A percentile compares a stretch with the other conserved stretches of the same genome.
Conservation (phyloP, 2,329 filamentous ascomycete species). For the Esteya vermicola region DNA sequence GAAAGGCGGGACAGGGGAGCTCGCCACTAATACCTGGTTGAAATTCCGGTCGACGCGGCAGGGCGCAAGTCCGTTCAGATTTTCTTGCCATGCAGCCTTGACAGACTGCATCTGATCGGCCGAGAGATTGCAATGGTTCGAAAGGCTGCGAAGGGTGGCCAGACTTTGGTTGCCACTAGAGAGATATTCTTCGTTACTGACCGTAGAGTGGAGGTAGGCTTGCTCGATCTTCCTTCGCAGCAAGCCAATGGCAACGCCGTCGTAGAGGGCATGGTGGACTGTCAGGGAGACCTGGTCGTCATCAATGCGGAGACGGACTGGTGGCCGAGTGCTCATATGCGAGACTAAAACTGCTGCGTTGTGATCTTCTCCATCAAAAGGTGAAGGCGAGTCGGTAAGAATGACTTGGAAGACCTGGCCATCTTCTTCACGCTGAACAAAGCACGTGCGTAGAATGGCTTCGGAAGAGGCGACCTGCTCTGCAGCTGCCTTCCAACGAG, state of each 20-base stretch:
- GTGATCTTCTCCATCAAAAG: background rate
- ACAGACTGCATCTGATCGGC: background rate
- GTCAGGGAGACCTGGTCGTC: conserved; percentile 7
- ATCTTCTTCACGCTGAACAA: conserved; percentile 10
- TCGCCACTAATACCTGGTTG: too few species aligned
- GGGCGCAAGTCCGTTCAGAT: background rate
- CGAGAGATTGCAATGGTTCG: background rate
- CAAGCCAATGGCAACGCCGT: conserved; percentile 9
- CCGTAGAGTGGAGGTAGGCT: conserved; percentile 1
- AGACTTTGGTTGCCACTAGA: background rate
- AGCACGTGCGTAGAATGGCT: conserved; percentile 11
- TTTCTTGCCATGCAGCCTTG: background rate
- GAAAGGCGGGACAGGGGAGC: too few species aligned
- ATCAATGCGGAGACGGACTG: background rate
- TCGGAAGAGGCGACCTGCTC: conserved; percentile 8
- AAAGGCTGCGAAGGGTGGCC: background rate
- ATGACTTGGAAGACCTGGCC: conserved; percentile 12
- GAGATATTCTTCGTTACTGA: too few species aligned
- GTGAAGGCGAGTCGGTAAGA: conserved; percentile 3
- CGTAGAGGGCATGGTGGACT: conserved; percentile 13
- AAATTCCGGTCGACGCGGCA: background rate
- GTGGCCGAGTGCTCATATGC: background rate
- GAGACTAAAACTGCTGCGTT: background rate
- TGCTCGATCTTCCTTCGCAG: conserved; percentile 9
- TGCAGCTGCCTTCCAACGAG: conserved; percentile 7